Evolutionary conservation across 305 asterid species (phyloP).

Genomic region (Salvia sclarea): DNA sequence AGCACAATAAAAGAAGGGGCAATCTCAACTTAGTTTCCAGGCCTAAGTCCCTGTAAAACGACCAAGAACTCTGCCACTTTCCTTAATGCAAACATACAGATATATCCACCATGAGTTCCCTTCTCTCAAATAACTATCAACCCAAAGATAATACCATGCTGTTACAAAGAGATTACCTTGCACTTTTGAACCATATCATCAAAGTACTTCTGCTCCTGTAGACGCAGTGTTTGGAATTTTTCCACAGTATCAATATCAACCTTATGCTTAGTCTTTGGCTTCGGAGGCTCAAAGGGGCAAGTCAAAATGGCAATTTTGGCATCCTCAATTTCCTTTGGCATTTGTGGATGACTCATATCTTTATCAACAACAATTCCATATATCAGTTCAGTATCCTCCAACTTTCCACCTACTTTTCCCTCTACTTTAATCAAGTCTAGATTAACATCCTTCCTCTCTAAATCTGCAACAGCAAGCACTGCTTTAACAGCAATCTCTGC

Average conservation of each 20-base stretch:
- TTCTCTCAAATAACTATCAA: slow-evolving; percentile 1
- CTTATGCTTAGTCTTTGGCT: slow-evolving; percentile 98
- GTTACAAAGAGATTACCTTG: slow-evolving; percentile 59
- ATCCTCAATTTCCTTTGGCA: slow-evolving; percentile 92
- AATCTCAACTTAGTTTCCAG: slow-evolving; percentile 16
- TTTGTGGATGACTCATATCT: slow-evolving; percentile 98
- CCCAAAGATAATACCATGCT: not conserved
- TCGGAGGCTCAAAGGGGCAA: slow-evolving; percentile 95
- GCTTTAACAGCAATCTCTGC: slow-evolving; percentile 98
- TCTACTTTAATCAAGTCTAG: slow-evolving; percentile 92
- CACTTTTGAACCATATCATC: slow-evolving; percentile 93
- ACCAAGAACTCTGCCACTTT: not conserved
- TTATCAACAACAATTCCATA: slow-evolving; percentile 87
- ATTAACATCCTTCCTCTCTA: slow-evolving; percentile 91
- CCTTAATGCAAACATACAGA: not conserved
- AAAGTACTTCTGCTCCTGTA: slow-evolving; percentile 85
- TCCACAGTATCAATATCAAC: slow-evolving; percentile 93
- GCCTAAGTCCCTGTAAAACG: not conserved
- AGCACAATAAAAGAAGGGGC: not conserved
- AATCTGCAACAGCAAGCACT: slow-evolving; percentile 90
- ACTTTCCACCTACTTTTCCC: slow-evolving; percentile 93
- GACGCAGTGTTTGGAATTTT: slow-evolving; percentile 74
- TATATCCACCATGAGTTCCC: slow-evolving; percentile 8
- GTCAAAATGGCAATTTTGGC: slow-evolving; percentile 90
- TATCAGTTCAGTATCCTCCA: slow-evolving; percentile 89